Percentiles rank a stretch among this genome's conserved stretches.
Evolutionary conservation across 2,329 filamentous ascomycete genomes (phyloP).

Genomic region (Diaporthe citrichinensis): DNA sequence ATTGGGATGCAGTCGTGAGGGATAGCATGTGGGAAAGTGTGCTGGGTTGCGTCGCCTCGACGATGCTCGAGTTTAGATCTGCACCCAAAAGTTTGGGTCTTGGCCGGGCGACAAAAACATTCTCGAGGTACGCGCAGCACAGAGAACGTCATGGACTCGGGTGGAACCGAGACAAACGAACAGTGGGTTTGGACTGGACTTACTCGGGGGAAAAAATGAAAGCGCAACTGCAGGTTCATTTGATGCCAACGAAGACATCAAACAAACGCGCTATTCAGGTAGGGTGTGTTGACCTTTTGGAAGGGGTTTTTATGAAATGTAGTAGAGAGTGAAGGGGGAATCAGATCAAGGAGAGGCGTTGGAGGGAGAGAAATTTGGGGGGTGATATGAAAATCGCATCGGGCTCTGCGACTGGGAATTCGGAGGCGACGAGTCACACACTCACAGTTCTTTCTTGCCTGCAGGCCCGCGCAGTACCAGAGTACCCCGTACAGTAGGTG

Average conservation of each 20-base stretch:
- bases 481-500: background rate
- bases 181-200: conserved; percentile 48
- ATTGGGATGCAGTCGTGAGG: background rate
- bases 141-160: conserved; percentile 28
- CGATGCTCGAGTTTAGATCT: background rate
- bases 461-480: background rate
- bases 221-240: conserved; percentile 94
- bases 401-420: conserved; percentile 5
- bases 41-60: background rate
- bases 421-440: conserved; percentile 31
- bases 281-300: conserved; percentile 41
- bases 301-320: conserved; percentile 39
- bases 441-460: background rate
- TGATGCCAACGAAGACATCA: conserved; percentile 89
- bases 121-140: conserved; percentile 16
- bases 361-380: conserved; percentile 39
- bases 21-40: background rate
- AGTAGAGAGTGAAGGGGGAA: background rate
- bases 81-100: background rate
- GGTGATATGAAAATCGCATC: conserved; percentile 34
- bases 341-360: background rate
- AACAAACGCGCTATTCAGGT: conserved; percentile 83
- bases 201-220: conserved; percentile 75
- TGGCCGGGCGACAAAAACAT: background rate
- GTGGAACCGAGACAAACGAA: conserved; percentile 44